Base-by-base conservation (phyloP, 805 yeast genomes). In the Blastobotrys americana region DNA sequence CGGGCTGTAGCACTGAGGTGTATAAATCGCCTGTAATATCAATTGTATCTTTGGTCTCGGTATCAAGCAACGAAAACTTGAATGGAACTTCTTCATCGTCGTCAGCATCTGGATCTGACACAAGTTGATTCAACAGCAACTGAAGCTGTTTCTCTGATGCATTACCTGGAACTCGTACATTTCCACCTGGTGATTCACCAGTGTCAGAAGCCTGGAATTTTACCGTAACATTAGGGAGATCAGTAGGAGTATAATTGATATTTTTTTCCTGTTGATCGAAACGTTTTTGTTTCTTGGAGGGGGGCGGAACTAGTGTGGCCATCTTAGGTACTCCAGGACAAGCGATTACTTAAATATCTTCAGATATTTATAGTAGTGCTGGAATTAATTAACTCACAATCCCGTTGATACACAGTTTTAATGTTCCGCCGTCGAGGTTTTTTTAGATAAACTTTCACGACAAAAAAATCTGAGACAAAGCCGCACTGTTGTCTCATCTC, bases 291-390 rank as follows among this genome's bases (percentile, higher is more conserved):
- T 80, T 85, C 64, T 93, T 90, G 1, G 95, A 82, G 17, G 85
- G 95, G 34, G 97, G 97, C 20, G 98, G 98, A 39, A 93, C 64
- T 37, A 86, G 71, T 0, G 97, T 93, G 42, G 97, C 93, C 97
- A 90, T 89, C 39, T 21, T 37, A 20, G 10, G n/a, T n/a, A n/a
- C n/a, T n/a, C n/a, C n/a, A n/a, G n/a, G n/a, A n/a, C n/a, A n/a
- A n/a, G n/a, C n/a, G n/a, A n/a, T n/a, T n/a, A n/a, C n/a, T n/a
- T n/a, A n/a, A n/a, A n/a, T n/a, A n/a, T n/a, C n/a, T n/a, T n/a
- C n/a, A n/a, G n/a, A n/a, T n/a, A n/a, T n/a, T n/a, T n/a, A n/a
- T n/a, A n/a, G n/a, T n/a, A n/a, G n/a, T n/a, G n/a, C n/a, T n/a
- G n/a, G n/a, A n/a, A n/a, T n/a, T n/a, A n/a, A n/a, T n/a, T n/a